Percentiles rank a stretch among this genome's conserved stretches.
Evolutionary conservation across 2,329 filamentous ascomycete species (phyloP).

Genomic region (Pseudogymnoascus sp.): DNA sequence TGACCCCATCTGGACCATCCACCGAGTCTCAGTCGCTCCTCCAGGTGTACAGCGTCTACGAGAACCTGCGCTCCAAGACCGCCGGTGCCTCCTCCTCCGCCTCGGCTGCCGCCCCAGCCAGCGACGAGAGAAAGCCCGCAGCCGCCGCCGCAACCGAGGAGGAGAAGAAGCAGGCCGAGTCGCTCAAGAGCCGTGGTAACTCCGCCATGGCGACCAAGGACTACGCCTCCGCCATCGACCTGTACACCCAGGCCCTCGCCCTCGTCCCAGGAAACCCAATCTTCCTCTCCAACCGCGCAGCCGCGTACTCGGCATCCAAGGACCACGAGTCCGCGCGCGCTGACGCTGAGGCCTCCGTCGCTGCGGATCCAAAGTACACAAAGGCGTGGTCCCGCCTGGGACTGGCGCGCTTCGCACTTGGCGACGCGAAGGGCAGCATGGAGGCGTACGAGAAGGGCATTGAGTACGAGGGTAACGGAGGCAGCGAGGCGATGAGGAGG

Average conservation of each 20-base stretch:
- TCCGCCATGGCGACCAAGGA: constrained; percentile 93
- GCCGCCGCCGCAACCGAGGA: constrained; percentile 35
- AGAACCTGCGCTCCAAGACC: constrained; percentile 67
- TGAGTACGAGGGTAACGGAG: constrained; percentile 86
- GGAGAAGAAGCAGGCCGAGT: constrained; percentile 74
- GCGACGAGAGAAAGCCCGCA: no score
- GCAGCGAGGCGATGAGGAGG: constrained; percentile 95
- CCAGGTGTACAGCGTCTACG: constrained; percentile 91
- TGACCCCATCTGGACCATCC: constrained; percentile 71
- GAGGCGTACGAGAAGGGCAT: constrained; percentile 92
- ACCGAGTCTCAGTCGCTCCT: constrained; percentile 77
- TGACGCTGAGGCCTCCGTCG: constrained; percentile 86
- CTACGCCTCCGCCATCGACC: constrained; percentile 71
- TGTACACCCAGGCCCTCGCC: constrained; percentile 80
- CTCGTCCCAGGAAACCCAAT: constrained; percentile 83
- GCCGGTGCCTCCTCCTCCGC: constrained; percentile 33
- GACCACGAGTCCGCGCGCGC: constrained; percentile 77
- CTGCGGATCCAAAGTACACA: constrained; percentile 84
- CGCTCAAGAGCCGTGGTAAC: constrained; percentile 85
- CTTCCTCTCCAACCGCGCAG: constrained; percentile 95
- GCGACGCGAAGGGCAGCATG: constrained; percentile 85
- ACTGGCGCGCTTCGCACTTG: constrained; percentile 83
- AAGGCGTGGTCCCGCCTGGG: constrained; percentile 96
- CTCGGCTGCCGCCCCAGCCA: constrained; percentile 38
- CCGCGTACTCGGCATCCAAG: constrained; percentile 76